phyloP scores from a whole-genome alignment of 164 flowering plant genomes.

The Cinnamomum chago region DNA sequence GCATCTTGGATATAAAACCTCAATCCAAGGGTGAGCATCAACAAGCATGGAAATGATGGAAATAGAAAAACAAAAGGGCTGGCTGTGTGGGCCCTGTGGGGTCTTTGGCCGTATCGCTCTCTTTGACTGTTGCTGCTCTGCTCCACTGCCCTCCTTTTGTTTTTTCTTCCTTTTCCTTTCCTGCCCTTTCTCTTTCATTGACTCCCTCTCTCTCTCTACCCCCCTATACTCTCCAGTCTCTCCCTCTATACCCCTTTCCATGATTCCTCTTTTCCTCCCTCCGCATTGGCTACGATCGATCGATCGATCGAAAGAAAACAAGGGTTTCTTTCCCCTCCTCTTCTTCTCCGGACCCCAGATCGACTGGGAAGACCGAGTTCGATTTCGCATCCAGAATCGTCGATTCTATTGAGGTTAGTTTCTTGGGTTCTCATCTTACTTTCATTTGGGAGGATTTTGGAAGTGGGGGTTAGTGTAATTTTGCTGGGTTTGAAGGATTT shows the following conservation, averaged over 20 bases:
- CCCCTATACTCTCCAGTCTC: neutral
- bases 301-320: neutral
- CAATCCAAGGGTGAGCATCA: no score
- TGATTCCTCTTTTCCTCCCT: neutral
- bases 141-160: conserved; percentile 3
- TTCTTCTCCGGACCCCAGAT: neutral
- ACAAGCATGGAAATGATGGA: neutral
- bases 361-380: neutral
- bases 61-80: neutral
- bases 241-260: neutral
- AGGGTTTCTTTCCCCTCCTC: neutral
- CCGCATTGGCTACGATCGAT: neutral
- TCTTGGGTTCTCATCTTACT: neutral
- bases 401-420: neutral
- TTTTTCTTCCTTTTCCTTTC: neutral
- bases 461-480: neutral
- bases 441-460: neutral
- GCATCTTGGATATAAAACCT: neutral
- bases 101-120: conserved; percentile 10
- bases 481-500: neutral
- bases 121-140: conserved; percentile 58
- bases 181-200: conserved; percentile 12
- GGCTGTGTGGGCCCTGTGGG: neutral
- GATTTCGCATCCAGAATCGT: neutral
- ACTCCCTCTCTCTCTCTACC: conserved; percentile 12